Percentiles rank a stretch among this genome's conserved stretches.
Conservation (phyloP, 441 rosid species). For the Pelargonium exstipulatum region DNA sequence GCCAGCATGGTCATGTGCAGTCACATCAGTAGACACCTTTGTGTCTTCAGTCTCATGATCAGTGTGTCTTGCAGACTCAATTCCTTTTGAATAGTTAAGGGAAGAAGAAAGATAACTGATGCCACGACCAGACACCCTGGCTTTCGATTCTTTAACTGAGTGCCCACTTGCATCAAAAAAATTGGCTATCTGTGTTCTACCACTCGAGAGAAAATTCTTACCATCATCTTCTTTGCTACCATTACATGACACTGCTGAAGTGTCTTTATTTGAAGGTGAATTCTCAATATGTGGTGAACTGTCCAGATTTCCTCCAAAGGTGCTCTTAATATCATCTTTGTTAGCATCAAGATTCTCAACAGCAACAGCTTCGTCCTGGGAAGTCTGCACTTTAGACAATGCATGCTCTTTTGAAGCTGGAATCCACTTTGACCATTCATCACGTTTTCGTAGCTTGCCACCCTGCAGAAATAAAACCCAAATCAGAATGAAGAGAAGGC, state of each 20-base stretch:
- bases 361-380: constrained; percentile 33
- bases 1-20: constrained; percentile 36
- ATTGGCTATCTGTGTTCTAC: constrained; percentile 20
- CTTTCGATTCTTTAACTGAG: constrained; percentile 17
- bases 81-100: constrained; percentile 27
- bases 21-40: constrained; percentile 25
- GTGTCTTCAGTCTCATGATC: constrained; percentile 23
- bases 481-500: constrained; percentile 17
- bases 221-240: constrained; percentile 19
- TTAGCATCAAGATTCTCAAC: constrained; percentile 18
- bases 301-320: constrained; percentile 26
- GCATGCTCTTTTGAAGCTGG: constrained; percentile 27
- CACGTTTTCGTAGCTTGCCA: constrained; percentile 61
- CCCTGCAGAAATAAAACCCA: constrained; percentile 43
- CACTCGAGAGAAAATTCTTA: constrained; percentile 17
- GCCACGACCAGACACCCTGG: constrained; percentile 26
- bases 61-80: constrained; percentile 30
- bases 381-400: constrained; percentile 29
- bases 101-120: constrained; percentile 18
- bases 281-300: constrained; percentile 14
- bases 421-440: constrained; percentile 79
- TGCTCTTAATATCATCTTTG: constrained; percentile 25
- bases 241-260: constrained; percentile 24
- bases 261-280: constrained; percentile 22
- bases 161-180: constrained; percentile 16